Percentiles rank a stretch among this genome's conserved stretches.
These are phyloP conservation scores for Vitis cinerea DNA, from an alignment of 164 flowering plant species.

Conservation along the genomic window DNA sequence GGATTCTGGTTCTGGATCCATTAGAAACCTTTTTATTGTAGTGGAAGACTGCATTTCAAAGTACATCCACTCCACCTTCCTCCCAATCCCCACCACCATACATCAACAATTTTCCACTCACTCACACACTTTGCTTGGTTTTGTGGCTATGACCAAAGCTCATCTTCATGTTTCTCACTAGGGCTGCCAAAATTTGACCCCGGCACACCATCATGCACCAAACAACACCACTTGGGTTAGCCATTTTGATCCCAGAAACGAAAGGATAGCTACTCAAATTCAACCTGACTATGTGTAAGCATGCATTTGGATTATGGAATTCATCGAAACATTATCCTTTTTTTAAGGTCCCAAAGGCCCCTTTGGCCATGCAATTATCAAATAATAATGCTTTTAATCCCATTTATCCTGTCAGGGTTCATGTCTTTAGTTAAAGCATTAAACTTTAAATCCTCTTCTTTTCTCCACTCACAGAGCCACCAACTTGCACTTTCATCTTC, in stretches of 20 bases:
- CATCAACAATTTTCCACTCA: not conserved
- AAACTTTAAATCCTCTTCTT: not conserved
- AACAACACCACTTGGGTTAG: not conserved
- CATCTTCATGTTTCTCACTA: constrained; percentile 7
- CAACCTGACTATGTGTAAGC: not conserved
- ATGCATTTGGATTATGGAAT: no score
- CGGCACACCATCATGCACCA: not conserved
- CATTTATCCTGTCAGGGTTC: not conserved
- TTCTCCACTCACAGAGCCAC: not conserved
- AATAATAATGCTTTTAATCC: not conserved
- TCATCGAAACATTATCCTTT: no score
- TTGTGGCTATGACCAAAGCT: constrained; percentile 12
- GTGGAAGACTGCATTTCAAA: constrained; percentile 33
- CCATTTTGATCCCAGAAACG: no score
- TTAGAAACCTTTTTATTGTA: constrained; percentile 11
- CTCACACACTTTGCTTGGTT: not conserved
- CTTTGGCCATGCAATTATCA: not conserved
- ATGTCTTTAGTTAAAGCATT: not conserved
- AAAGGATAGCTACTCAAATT: not conserved
- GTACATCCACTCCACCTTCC: constrained; percentile 21
- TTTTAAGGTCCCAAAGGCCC: not conserved
- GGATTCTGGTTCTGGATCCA: constrained; percentile 24
- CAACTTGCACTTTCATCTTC: not conserved
- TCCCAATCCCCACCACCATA: constrained; percentile 19
- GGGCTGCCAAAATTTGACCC: constrained; percentile 8